phyloP scores from a whole-genome alignment of 108 stramenopile genomes.

The Fistulifera solaris region DNA sequence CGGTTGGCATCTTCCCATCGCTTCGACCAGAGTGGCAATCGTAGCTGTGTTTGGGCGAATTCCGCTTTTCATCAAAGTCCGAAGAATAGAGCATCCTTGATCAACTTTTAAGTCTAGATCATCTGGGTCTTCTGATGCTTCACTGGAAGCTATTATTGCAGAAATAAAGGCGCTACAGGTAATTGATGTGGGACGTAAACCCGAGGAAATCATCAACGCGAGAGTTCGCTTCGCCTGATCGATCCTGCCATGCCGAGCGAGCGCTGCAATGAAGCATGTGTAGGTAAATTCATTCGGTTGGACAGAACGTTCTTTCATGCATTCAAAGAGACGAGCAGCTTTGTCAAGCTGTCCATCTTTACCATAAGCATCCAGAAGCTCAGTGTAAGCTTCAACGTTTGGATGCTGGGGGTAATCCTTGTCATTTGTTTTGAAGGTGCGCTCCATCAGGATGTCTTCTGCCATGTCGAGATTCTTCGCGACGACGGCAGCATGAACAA shows the following conservation, averaged over 20 bases:
- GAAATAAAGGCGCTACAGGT: constrained; percentile 74
- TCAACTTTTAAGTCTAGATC: constrained; percentile 16
- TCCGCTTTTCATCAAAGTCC: constrained; percentile 42
- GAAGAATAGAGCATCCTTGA: constrained; percentile 34
- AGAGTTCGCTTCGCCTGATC: constrained; percentile 56
- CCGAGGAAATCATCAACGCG: constrained; percentile 23
- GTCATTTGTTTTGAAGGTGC: constrained; percentile 16
- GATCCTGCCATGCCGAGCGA: constrained; percentile 44
- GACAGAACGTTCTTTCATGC: constrained; percentile 50
- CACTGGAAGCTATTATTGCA: constrained; percentile 27
- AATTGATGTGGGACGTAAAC: constrained; percentile 17
- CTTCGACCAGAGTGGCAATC: constrained; percentile 48
- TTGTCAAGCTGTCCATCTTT: constrained; percentile 52
- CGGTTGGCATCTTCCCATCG: constrained; percentile 45
- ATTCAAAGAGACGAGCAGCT: constrained; percentile 33
- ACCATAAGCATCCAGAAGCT: constrained; percentile 62
- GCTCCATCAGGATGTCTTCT: constrained; percentile 37
- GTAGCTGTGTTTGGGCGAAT: constrained; percentile 53
- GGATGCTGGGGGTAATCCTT: constrained; percentile 32
- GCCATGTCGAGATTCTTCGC: constrained; percentile 54
- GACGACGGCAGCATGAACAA: constrained; percentile 60
- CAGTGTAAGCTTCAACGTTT: constrained; percentile 80
- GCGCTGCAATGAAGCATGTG: constrained; percentile 60
- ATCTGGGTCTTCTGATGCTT: constrained; percentile 11
- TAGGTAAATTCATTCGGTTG: constrained; percentile 68